A percentile compares a stretch with the other conserved stretches of the same genome.
These are phyloP conservation scores for Ustilago xerochloae DNA, from an alignment of 1,284 basidiomycete species.

Conservation along the genomic window DNA sequence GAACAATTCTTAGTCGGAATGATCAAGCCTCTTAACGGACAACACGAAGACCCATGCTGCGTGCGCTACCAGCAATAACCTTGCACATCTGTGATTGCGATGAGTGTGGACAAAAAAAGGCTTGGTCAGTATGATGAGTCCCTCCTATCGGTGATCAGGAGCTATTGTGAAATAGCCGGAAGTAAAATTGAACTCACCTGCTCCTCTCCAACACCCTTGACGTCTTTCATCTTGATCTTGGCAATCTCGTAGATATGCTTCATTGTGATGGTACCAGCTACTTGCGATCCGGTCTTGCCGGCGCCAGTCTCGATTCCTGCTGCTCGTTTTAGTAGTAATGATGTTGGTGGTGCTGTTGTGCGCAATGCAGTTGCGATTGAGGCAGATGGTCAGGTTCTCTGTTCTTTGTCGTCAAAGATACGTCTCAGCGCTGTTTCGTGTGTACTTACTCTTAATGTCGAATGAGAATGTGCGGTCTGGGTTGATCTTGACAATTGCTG, in stretches of 20 bases:
- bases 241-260: conserved; percentile 99
- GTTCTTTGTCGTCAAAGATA: not conserved
- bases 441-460: conserved; percentile 61
- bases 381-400: not conserved
- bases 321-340: conserved; percentile 87
- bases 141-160: not conserved
- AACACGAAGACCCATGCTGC: conserved; percentile 58
- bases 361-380: not conserved
- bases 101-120: not conserved
- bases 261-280: conserved; percentile 83
- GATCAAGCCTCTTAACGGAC: conserved; percentile 31
- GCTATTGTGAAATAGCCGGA: not conserved
- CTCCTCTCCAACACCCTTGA: conserved; percentile 57
- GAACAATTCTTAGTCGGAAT: no score
- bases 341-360: conserved; percentile 82
- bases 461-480: conserved; percentile 97
- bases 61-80: conserved; percentile 53
- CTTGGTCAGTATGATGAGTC: not conserved
- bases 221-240: conserved; percentile 90
- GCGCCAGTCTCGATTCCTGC: conserved; percentile 88
- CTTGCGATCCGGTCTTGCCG: conserved; percentile 76
- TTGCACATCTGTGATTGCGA: conserved; percentile 54
- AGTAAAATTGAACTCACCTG: conserved; percentile 35
- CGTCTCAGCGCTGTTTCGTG: not conserved
- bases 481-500: conserved; percentile 89